Evolutionary conservation across 2,329 filamentous ascomycete species (phyloP).

Genomic region (Penicillium sp.): DNA sequence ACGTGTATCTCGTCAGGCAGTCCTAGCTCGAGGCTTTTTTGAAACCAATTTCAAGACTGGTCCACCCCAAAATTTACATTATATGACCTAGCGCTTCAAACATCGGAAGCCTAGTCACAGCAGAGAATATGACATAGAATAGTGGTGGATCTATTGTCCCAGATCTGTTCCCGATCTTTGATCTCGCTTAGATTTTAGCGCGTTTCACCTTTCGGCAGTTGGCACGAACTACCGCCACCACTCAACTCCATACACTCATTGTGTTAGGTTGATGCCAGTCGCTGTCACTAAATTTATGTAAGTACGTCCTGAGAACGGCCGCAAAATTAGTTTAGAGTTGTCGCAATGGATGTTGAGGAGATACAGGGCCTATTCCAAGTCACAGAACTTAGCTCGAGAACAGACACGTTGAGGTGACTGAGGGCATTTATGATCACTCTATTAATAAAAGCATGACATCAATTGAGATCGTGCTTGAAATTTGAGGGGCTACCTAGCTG

Average conservation of each 20-base stretch:
- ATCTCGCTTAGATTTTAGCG: background rate
- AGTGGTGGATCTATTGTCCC: background rate
- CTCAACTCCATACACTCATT: background rate
- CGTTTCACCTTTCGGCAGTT: background rate
- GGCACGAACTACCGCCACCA: background rate
- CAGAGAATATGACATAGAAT: background rate
- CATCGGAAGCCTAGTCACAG: background rate
- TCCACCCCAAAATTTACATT: background rate
- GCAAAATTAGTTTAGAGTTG: too few relatives aligned
- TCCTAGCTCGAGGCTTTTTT: background rate
- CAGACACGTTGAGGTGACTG: too few relatives aligned
- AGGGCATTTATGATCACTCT: too few relatives aligned
- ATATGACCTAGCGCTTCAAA: background rate
- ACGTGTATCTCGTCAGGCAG: background rate
- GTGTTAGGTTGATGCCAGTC: background rate
- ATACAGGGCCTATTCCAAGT: too few relatives aligned
- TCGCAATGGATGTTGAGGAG: too few relatives aligned
- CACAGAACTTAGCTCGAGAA: too few relatives aligned
- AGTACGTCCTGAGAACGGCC: too few relatives aligned
- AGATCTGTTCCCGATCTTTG: background rate
- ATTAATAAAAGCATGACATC: too few relatives aligned
- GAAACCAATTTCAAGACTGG: background rate
- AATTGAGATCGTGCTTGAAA: too few relatives aligned
- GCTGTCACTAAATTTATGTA: background rate
- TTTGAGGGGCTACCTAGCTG: too few relatives aligned